These are phyloP conservation scores for Cyanophora paradoxa DNA, from an alignment of 78 protist species.

Conservation along the genomic window DNA sequence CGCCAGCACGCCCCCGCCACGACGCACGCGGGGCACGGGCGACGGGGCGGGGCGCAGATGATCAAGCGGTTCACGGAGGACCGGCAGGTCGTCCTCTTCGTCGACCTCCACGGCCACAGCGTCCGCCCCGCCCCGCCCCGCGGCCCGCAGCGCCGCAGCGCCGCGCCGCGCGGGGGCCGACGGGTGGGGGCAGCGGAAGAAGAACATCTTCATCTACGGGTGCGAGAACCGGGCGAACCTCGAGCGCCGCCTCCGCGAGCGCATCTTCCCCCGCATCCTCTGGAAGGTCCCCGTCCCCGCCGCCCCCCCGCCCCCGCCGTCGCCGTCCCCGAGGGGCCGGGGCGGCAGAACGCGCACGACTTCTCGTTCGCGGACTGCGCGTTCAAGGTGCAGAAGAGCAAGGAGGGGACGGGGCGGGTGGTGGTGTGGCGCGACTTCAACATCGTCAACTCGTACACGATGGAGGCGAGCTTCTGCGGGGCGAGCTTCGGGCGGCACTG, in stretches of 20 bases:
- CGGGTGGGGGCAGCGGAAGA: too few relatives aligned
- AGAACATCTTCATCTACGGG: slow-evolving; percentile 50
- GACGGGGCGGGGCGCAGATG: too few relatives aligned
- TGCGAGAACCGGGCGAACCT: slow-evolving; percentile 4
- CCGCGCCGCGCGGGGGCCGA: too few relatives aligned
- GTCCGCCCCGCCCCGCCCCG: too few relatives aligned
- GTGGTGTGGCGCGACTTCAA: slow-evolving; percentile 41
- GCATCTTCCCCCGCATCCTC: slow-evolving; percentile 40
- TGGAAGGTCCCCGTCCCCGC: background rate
- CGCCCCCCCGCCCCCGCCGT: background rate
- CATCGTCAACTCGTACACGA: slow-evolving; percentile 52
- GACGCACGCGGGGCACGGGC: too few relatives aligned
- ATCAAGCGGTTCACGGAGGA: background rate
- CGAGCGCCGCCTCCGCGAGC: slow-evolving; percentile 4
- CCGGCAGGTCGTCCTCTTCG: slow-evolving; percentile 33
- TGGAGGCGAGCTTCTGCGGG: slow-evolving; percentile 66
- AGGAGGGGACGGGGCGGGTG: slow-evolving; percentile 39
- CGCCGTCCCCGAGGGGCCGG: background rate
- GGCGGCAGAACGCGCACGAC: background rate
- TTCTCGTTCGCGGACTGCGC: slow-evolving; percentile 17
- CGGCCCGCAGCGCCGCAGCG: too few relatives aligned
- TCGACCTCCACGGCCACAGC: slow-evolving; percentile 64
- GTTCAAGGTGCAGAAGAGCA: slow-evolving; percentile 16
- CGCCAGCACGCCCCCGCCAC: too few relatives aligned
- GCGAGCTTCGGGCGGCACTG: slow-evolving; percentile 17